These are phyloP conservation scores for Cucurbita ficifolia DNA, from an alignment of 306 rosid species.

Conservation along the genomic window DNA sequence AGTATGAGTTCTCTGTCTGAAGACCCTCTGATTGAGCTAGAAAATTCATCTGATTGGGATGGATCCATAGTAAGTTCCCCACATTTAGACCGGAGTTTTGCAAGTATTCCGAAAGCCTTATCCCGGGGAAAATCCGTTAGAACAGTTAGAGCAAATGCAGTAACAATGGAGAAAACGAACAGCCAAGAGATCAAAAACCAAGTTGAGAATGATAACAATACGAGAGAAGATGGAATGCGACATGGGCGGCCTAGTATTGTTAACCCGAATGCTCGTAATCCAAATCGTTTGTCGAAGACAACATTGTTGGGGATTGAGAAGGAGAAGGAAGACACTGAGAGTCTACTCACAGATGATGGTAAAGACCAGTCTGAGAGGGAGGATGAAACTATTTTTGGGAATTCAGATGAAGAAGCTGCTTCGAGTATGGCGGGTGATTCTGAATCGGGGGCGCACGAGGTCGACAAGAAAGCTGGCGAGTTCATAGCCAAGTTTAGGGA, in stretches of 20 bases:
- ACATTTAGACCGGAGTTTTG: slow-evolving; percentile 19
- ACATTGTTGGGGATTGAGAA: slow-evolving; percentile 11
- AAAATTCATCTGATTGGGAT: slow-evolving; percentile 17
- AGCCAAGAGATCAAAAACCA: slow-evolving; percentile 24
- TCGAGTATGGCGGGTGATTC: slow-evolving; percentile 21
- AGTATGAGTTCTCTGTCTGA: slow-evolving; percentile 22
- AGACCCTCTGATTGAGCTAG: slow-evolving; percentile 19
- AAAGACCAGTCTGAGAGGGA: slow-evolving; percentile 23
- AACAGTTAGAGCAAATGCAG: slow-evolving; percentile 45
- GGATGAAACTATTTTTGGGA: slow-evolving; percentile 18
- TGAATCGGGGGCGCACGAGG: slow-evolving; percentile 53
- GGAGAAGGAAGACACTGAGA: slow-evolving; percentile 22
- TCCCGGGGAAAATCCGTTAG: slow-evolving; percentile 73
- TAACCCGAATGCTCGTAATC: slow-evolving; percentile 7
- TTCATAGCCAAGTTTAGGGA: slow-evolving; percentile 88
- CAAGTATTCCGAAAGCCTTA: slow-evolving; percentile 22
- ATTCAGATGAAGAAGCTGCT: slow-evolving; percentile 34
- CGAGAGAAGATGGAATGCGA: slow-evolving; percentile 29
- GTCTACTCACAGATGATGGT: neutral
- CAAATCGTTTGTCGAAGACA: slow-evolving; percentile 17
- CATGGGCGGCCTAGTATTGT: slow-evolving; percentile 25
- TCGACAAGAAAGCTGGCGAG: slow-evolving; percentile 89
- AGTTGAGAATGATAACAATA: slow-evolving; percentile 25
- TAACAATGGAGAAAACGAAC: slow-evolving; percentile 17
- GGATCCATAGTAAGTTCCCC: slow-evolving; percentile 15